Base-by-base conservation (phyloP, 73 alveolate genomes). In the Stentor coeruleus region DNA sequence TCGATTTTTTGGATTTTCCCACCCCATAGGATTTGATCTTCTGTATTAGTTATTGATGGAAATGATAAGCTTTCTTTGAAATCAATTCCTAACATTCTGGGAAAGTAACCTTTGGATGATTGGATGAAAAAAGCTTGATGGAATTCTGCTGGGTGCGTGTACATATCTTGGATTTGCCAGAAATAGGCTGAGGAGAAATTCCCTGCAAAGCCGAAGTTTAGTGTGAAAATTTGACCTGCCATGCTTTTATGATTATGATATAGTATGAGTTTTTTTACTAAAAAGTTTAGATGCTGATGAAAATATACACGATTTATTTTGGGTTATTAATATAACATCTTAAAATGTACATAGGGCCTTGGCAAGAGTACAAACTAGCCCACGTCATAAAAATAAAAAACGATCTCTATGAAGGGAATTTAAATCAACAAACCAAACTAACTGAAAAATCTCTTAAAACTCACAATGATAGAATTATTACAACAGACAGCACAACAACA, bases 331-430 rank as follows among this genome's bases (percentile, higher is more conserved):
- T n/a, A n/a, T n/a, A n/a, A n/a, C n/a, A n/a, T n/a, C n/a, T n/a
- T n/a, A 85, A 88, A 85, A 88, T 88, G 94, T 88, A 88, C 55
- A 88, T 88, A 3, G 94, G 94, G 28, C 94, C 94, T 59, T 88
- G 94, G 94, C 89, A 88, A 79, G 94, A 88, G 74, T 88, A 74
- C 41, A 88, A 88, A 82, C 66, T 88, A 3, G 94, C 94, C 36
- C 76, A 80, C 42, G 87, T 88, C 3, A 84, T 88, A 38, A 66
- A 66, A 30, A 26, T 66, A 0, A 66, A 66, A 36, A 33, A 66
- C 59, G 81, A 66, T 2, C n/a, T 66, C 38, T 28, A 66, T 28
- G 59, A 66, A 66, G 81, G 37, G 26, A 20, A 20, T 15, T 1
- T 30, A 0, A 66, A 36, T 1, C 81, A 57, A 31, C 73, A n/a